Evolutionary conservation across 2,329 filamentous ascomycete species (phyloP).

Genomic region (Cercospora zeina): DNA sequence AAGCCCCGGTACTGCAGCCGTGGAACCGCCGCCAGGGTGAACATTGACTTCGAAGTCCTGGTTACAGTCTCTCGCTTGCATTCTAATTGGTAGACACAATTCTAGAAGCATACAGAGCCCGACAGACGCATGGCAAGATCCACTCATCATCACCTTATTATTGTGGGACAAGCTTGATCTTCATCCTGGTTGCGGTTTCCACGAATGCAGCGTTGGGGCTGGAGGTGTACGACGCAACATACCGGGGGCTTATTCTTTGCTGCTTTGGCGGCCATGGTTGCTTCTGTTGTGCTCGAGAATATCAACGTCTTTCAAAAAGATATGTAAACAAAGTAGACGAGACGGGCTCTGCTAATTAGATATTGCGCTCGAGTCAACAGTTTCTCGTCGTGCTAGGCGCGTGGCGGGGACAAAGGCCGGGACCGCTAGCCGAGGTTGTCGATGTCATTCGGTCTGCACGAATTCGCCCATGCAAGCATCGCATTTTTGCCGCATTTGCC

Average conservation of each 20-base stretch:
- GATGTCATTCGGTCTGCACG: background rate
- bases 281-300: constrained; percentile 10
- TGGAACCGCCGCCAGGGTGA: too few species aligned
- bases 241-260: constrained; percentile 32
- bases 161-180: too few species aligned
- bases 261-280: constrained; percentile 32
- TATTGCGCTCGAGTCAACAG: constrained; percentile 22
- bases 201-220: too few species aligned
- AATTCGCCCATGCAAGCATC: background rate
- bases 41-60: too few species aligned
- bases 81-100: too few species aligned
- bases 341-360: background rate
- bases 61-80: too few species aligned
- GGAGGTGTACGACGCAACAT: background rate
- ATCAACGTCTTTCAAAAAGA: background rate
- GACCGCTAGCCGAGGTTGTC: constrained; percentile 22
- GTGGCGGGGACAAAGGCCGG: constrained; percentile 21
- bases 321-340: background rate
- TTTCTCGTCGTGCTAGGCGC: constrained; percentile 16
- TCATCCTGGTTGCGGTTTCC: too few species aligned
- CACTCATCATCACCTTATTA: too few species aligned
- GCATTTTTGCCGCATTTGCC: constrained; percentile 14
- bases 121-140: too few species aligned
- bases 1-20: too few species aligned
- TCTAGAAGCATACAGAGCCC: too few species aligned